Conservation (phyloP, 306 rosid genomes). For the Luffa aegyptiaca region DNA sequence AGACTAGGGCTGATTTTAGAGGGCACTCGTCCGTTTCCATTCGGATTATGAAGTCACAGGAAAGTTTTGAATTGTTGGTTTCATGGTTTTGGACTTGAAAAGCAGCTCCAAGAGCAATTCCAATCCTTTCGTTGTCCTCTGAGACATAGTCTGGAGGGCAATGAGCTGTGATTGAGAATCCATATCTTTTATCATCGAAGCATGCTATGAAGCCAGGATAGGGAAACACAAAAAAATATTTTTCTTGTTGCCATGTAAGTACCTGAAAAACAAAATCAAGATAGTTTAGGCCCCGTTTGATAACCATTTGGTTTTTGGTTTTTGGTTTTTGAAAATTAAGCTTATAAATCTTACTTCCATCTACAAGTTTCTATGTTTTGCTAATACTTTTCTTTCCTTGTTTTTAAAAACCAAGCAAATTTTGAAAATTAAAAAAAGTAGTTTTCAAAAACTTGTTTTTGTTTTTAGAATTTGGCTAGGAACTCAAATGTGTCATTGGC, state of each 20-base stretch:
- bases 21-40: slow-evolving; percentile 4
- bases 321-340: no score
- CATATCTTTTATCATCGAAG: background rate
- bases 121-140: slow-evolving; percentile 1
- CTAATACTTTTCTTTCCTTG: no score
- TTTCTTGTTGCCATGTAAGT: slow-evolving; percentile 3
- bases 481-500: no score
- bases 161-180: background rate
- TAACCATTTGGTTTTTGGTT: no score
- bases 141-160: background rate
- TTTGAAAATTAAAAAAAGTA: no score
- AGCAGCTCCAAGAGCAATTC: slow-evolving; percentile 9
- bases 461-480: no score
- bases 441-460: no score
- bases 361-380: no score
- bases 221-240: background rate
- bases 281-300: no score
- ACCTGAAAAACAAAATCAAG: background rate
- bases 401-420: no score
- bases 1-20: background rate
- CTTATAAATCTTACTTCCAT: no score
- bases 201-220: background rate
- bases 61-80: background rate
- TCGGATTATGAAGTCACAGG: background rate
- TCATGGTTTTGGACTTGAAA: background rate